Evolutionary conservation across 2,329 filamentous ascomycete species (phyloP).

Genomic region (Sporothrix luriei): DNA sequence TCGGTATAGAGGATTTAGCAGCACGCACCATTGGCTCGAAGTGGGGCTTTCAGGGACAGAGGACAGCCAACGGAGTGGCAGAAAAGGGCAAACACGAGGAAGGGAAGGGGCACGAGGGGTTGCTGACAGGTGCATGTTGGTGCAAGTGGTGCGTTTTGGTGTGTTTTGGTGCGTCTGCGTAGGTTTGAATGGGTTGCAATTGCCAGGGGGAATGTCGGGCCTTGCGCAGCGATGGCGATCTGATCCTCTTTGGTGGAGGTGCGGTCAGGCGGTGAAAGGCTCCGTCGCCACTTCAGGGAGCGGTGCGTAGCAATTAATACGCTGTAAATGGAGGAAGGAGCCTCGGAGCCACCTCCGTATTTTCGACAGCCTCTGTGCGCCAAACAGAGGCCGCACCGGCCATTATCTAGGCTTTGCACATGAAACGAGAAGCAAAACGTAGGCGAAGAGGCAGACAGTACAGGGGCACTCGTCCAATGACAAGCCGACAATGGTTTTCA

Average conservation of each 20-base stretch:
- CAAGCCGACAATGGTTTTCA: neutral
- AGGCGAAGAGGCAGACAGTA: neutral
- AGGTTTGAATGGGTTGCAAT: conserved; percentile 26
- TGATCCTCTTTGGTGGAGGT: neutral
- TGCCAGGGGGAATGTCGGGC: conserved; percentile 6
- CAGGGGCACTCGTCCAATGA: conserved; percentile 2
- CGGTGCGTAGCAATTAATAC: no score
- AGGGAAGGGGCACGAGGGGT: conserved; percentile 4
- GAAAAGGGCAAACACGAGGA: neutral
- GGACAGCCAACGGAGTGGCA: neutral
- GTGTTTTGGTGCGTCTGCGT: neutral
- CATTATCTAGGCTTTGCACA: neutral
- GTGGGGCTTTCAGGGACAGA: conserved; percentile 10
- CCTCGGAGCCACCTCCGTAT: neutral
- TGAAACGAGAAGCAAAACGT: conserved; percentile 15
- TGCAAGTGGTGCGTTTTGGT: no score
- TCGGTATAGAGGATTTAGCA: neutral
- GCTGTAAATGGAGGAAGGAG: neutral
- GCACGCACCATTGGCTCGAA: neutral
- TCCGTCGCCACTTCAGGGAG: neutral
- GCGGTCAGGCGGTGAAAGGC: no score
- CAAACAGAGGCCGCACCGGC: conserved; percentile 11
- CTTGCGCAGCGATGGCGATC: neutral
- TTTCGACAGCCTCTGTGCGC: neutral
- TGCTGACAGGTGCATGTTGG: conserved; percentile 12